Base-by-base conservation (phyloP, 2,329 filamentous ascomycete species). In the Cladosporium sp. region DNA sequence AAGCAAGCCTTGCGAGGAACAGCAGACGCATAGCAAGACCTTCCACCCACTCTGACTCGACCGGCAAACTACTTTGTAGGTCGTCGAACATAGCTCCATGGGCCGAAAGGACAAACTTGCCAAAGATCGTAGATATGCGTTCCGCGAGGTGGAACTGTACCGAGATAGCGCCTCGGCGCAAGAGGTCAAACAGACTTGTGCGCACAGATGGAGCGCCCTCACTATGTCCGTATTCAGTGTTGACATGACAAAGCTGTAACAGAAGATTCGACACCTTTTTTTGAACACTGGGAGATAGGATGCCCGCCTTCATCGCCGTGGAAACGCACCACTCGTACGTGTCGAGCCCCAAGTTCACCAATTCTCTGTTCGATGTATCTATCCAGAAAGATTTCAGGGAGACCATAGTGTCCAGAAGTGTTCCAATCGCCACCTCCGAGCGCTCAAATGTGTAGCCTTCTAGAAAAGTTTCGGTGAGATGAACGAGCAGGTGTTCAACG, bases 11-110 rank as follows among this genome's bases (percentile, higher is more conserved):
- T 1, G 90, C 87, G 12, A 98, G 80, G 10, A 92, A 86, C 68
- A 91, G 86, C 2, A 98, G 80, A 6, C 95, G 89, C 69, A 96
- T 86, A 0, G 92, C 91, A 70, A 98, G 94, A 0, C 93, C 94
- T 77, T 97, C 93, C 14, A 84, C 79, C 77, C 88, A 89, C 35
- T 88, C 86, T 5, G 85, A 81, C 69, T 96, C 88, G 3, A 83
- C 84, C 0, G 94, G 92, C n/a, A 99, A 82, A 70, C 84, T 91
- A 21, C 86, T 83, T n/a, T 96, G 81, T 14, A 99, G 85, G 73
- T 98, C 92, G 40, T 92, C 84, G 69, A 97, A 92, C 16, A 98
- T 87, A 6, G 88, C 86, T 65, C 96, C 91, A 71, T 99, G 95
- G 55, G 90, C 83, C 70, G 89, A 90, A 1, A 97, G 83, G n/a